phyloP scores from a whole-genome alignment of 177 flowering plant genomes.

The Vitis hybrid region DNA sequence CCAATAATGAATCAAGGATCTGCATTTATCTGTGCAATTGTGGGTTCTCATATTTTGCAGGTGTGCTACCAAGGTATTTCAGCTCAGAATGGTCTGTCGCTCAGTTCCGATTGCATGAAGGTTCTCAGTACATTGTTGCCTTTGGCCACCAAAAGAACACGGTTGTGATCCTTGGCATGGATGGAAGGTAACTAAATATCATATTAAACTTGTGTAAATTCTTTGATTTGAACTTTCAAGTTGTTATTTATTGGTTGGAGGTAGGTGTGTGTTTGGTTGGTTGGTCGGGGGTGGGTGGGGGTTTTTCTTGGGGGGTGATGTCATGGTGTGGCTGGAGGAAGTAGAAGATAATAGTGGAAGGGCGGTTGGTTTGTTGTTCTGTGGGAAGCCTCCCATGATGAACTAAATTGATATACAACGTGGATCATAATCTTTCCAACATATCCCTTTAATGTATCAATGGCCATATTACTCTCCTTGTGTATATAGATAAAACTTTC shows the following conservation, averaged over 20 bases:
- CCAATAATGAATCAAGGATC: not conserved
- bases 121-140: constrained; percentile 27
- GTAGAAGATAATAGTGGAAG: too few relatives aligned
- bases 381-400: too few relatives aligned
- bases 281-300: not conserved
- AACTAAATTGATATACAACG: too few relatives aligned
- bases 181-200: constrained; percentile 31
- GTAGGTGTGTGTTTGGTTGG: not conserved
- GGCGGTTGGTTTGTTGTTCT: too few relatives aligned
- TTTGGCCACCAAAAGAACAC: constrained; percentile 37
- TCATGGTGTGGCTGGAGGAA: too few relatives aligned
- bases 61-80: constrained; percentile 37
- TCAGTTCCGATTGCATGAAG: constrained; percentile 34
- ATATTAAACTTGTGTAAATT: not conserved
- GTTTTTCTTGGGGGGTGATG: not conserved
- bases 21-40: not conserved
- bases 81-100: constrained; percentile 42
- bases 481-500: too few relatives aligned
- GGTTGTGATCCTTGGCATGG: constrained; percentile 14
- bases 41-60: constrained; percentile 14
- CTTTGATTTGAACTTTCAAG: not conserved
- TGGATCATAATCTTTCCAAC: too few relatives aligned
- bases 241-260: not conserved
- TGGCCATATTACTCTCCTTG: too few relatives aligned
- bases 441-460: too few relatives aligned